Evolutionary conservation across 2,329 filamentous ascomycete genomes (phyloP).

Genomic region (Stenocarpella maydis): DNA sequence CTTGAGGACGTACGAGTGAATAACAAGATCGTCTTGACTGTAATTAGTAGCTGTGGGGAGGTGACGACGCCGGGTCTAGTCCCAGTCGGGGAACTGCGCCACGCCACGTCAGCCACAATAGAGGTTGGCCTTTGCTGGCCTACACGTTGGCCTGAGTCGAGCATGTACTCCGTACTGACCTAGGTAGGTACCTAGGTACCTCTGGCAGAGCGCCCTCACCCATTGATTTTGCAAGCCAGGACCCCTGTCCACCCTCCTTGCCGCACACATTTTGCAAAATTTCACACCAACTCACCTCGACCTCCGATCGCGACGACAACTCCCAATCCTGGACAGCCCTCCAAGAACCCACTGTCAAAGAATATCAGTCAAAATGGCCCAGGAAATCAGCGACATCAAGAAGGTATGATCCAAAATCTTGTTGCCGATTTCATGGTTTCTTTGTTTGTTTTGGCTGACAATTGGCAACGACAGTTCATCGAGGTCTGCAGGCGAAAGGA

Average conservation of each 20-base stretch:
- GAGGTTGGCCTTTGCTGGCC: neutral
- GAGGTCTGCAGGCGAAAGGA: slow-evolving; percentile 99
- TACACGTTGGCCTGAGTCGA: neutral
- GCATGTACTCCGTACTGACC: neutral
- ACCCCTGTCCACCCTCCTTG: slow-evolving; percentile 20
- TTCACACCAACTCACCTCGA: slow-evolving; percentile 30
- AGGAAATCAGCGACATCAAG: slow-evolving; percentile 98
- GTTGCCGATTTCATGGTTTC: slow-evolving; percentile 17
- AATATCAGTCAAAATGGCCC: slow-evolving; percentile 89
- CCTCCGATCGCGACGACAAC: slow-evolving; percentile 27
- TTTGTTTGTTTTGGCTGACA: slow-evolving; percentile 36
- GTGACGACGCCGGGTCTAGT: slow-evolving; percentile 33
- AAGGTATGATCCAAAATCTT: slow-evolving; percentile 57
- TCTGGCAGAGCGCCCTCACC: neutral
- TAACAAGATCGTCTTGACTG: neutral
- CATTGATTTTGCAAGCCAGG: neutral
- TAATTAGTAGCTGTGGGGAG: slow-evolving; percentile 1
- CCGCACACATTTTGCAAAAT: slow-evolving; percentile 35
- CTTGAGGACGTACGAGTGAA: neutral
- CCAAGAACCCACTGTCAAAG: slow-evolving; percentile 40
- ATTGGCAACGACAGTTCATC: slow-evolving; percentile 79
- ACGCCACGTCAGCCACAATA: slow-evolving; percentile 25
- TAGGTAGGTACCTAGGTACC: neutral
- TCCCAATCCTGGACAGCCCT: slow-evolving; percentile 36
- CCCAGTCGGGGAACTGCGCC: slow-evolving; percentile 15